These are phyloP conservation scores for Rhodotorula sp. DNA, from an alignment of 1,284 basidiomycete genomes.

Conservation along the genomic window DNA sequence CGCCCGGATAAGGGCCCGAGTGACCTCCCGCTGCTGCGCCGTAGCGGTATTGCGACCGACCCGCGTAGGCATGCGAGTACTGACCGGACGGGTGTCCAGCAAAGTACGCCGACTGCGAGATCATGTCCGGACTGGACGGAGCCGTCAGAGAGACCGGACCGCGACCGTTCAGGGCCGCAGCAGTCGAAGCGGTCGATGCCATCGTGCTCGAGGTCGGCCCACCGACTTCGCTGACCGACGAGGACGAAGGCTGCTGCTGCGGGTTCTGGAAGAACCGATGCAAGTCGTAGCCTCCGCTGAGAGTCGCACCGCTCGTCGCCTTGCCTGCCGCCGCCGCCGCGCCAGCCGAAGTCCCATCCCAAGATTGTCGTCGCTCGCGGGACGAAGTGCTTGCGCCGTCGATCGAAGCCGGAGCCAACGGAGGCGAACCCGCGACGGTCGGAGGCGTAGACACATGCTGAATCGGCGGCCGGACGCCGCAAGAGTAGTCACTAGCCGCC, in stretches of 20 bases:
- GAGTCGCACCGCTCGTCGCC: background rate
- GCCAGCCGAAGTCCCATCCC: background rate
- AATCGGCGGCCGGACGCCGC: background rate
- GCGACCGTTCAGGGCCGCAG: conserved; percentile 4
- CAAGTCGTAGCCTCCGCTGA: conserved; percentile 26
- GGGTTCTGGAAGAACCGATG: conserved; percentile 42
- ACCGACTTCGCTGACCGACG: conserved; percentile 24
- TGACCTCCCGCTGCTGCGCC: conserved; percentile 1
- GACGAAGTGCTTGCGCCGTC: background rate
- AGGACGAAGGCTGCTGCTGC: conserved; percentile 10
- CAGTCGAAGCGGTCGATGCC: background rate
- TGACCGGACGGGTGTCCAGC: conserved; percentile 9
- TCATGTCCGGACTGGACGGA: conserved; percentile 35
- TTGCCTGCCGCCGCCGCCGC: background rate
- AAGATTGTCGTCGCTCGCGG: background rate
- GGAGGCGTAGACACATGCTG: background rate
- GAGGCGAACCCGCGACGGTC: background rate
- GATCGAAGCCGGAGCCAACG: background rate
- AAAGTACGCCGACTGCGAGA: conserved; percentile 23
- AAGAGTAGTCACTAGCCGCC: background rate
- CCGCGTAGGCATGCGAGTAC: conserved; percentile 2
- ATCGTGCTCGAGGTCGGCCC: background rate
- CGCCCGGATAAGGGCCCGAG: background rate
- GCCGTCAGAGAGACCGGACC: conserved; percentile 29
- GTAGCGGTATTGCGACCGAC: conserved; percentile 21